Base-by-base conservation (phyloP, 2,329 filamentous ascomycete genomes). In the Trichophyton mentagrophytes region DNA sequence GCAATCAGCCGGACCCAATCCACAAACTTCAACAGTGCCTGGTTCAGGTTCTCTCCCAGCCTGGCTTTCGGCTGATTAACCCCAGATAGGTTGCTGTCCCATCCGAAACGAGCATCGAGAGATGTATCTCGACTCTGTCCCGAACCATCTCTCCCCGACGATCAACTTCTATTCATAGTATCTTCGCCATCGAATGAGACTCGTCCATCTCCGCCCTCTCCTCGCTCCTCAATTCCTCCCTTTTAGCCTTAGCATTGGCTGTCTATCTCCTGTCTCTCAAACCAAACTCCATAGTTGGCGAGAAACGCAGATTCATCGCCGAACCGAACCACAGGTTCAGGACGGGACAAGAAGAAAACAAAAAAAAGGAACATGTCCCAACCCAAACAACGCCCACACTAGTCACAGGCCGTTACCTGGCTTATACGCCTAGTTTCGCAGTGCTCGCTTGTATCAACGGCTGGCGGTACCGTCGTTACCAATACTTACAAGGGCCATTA, bases 261-360 rank as follows among this genome's bases (percentile, higher is more conserved):
- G 44, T 22, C 44, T 20, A 46, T 46, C 15, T 20, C n/a, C 20
- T 47, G 17, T 8, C 17, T 20, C 44, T 25, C 9, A 11, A 47
- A 13, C 44, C 9, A 7, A 13, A 25, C 17, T 30, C 44, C 9
- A 7, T 25, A 25, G 44, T 30, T 27, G 15, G 27, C 15, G 11
- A 38, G 11, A 38, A 36, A 55, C 30, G 30, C n/a, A 55, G 51
- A 55, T 36, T 36, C 30, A 20, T 55, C 30, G 9, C 51, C 51
- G 51, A 55, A 55, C 51, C 51, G 30, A 55, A 55, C 51, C 51
- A 55, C 11, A 55, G 27, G 51, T 55, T 55, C 51, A 51, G 27
- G n/a, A 13, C 25, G 51, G 51, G 27, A 55, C n/a, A 5, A 55
- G 33, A 55, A 33, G 13, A 49, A 49, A 49, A 20, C 17, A 20